These are phyloP conservation scores for Nicotiana benthamiana DNA, from an alignment of 257 asterid genomes.

Conservation along the genomic window DNA sequence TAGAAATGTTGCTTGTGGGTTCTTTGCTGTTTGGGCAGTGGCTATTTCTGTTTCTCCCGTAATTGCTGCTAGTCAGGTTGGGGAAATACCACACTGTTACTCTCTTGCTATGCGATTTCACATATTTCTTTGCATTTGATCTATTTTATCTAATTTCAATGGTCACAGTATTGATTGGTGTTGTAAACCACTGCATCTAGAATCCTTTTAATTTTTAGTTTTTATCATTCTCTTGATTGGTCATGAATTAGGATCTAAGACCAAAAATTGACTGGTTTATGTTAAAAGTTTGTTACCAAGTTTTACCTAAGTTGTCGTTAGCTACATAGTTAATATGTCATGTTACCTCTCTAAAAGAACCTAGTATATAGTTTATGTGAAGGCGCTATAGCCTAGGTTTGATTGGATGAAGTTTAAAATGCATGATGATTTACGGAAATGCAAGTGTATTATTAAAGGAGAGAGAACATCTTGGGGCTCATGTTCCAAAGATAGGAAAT, in stretches of 20 bases:
- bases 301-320: background rate
- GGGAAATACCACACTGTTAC: background rate
- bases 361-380: background rate
- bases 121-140: background rate
- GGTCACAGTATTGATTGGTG: background rate
- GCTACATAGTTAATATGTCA: background rate
- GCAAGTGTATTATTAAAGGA: background rate
- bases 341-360: no score
- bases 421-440: background rate
- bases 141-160: background rate
- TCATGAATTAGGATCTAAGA: background rate
- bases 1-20: conserved; percentile 68
- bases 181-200: background rate
- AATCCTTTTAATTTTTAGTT: background rate
- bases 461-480: background rate
- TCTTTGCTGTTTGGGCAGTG: conserved; percentile 83
- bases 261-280: background rate
- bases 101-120: background rate
- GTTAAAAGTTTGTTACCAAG: background rate
- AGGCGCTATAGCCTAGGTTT: background rate
- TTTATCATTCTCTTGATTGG: background rate
- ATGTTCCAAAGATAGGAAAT: background rate
- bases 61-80: conserved; percentile 64
- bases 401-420: background rate
- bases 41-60: conserved; percentile 62